These are phyloP conservation scores for Seminavis robusta DNA, from an alignment of 108 stramenopile species.

Conservation along the genomic window DNA sequence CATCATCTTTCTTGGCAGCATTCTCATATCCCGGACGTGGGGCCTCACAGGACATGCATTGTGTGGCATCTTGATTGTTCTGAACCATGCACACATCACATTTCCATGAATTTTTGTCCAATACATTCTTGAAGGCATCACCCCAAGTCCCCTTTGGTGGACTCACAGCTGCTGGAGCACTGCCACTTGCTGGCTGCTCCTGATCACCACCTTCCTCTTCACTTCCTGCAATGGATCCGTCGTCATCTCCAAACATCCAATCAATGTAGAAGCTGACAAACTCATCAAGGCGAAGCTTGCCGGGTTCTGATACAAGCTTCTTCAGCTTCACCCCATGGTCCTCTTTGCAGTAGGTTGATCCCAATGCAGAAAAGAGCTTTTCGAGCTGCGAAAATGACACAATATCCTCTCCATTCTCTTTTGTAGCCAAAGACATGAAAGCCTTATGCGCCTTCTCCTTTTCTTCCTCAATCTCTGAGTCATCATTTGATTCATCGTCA, in stretches of 20 bases:
- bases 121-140: constrained; percentile 17
- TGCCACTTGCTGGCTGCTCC: not conserved
- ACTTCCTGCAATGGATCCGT: constrained; percentile 36
- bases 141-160: constrained; percentile 23
- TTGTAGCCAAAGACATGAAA: constrained; percentile 22
- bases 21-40: constrained; percentile 55
- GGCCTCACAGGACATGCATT: constrained; percentile 82
- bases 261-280: constrained; percentile 84
- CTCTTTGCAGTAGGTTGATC: constrained; percentile 87
- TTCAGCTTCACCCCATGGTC: constrained; percentile 63
- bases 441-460: constrained; percentile 41
- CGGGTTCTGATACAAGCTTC: constrained; percentile 39
- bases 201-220: constrained; percentile 24
- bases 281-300: no score
- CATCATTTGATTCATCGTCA: constrained; percentile 41
- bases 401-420: constrained; percentile 15
- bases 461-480: constrained; percentile 68
- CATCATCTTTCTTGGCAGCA: constrained; percentile 2
- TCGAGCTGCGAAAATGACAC: constrained; percentile 54
- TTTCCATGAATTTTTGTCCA: constrained; percentile 83
- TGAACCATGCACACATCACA: constrained; percentile 77
- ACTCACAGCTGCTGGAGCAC: not conserved
- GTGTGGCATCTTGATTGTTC: constrained; percentile 40
- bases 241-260: constrained; percentile 85
- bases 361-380: constrained; percentile 71